Percentiles rank a stretch among this genome's conserved stretches.
Conservation (phyloP, 148 eudicot genomes). For the Rhododendron henanense region DNA sequence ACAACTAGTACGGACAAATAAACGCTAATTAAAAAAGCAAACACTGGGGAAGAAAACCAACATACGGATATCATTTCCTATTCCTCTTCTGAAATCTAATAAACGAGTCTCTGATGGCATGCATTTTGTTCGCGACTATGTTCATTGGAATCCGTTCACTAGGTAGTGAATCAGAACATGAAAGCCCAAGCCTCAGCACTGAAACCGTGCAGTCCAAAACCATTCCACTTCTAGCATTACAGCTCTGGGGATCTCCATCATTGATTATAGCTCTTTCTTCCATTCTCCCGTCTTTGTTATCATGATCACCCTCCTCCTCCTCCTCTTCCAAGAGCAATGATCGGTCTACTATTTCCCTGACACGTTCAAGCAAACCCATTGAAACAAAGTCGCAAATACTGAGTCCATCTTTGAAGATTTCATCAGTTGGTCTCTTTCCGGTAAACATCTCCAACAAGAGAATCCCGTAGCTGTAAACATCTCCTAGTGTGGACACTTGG, state of each 20-base stretch:
- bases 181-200: constrained; percentile 17
- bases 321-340: constrained; percentile 1
- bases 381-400: constrained; percentile 7
- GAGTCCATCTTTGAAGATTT: constrained; percentile 10
- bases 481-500: constrained; percentile 13
- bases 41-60: neutral
- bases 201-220: constrained; percentile 8
- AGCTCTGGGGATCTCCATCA: neutral
- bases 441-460: constrained; percentile 18
- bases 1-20: neutral
- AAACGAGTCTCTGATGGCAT: constrained; percentile 10
- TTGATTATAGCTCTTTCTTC: neutral
- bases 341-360: constrained; percentile 5
- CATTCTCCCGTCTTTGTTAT: neutral
- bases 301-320: neutral
- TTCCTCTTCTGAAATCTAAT: neutral
- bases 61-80: neutral
- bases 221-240: neutral
- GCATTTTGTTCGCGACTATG: constrained; percentile 10
- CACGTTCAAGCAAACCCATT: neutral
- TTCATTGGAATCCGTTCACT: constrained; percentile 6
- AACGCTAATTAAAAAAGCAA: neutral
- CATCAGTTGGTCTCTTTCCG: neutral
- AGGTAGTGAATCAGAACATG: constrained; percentile 18
- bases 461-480: constrained; percentile 21